Evolutionary conservation across 345 rosid genomes (phyloP).

Genomic region (Pelargonium nanum): DNA sequence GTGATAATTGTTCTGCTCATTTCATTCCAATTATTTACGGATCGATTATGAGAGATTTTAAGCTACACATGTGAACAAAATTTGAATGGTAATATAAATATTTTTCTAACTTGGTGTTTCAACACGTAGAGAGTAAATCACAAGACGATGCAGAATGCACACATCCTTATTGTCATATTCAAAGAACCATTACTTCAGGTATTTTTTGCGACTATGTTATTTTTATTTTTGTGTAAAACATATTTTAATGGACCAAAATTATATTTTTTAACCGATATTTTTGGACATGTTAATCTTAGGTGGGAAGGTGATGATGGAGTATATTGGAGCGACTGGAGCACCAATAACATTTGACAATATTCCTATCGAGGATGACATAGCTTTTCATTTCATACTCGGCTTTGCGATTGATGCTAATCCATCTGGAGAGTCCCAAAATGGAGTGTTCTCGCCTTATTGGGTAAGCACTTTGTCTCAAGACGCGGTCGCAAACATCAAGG

Average conservation of each 20-base stretch:
- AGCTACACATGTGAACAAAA: no score
- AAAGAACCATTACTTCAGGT: no score
- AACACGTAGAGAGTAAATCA: neutral
- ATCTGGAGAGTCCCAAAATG: slow-evolving; percentile 31
- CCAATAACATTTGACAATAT: slow-evolving; percentile 24
- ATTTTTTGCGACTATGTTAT: no score
- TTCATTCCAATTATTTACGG: no score
- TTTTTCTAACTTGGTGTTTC: no score
- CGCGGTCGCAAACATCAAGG: slow-evolving; percentile 22
- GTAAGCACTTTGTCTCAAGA: slow-evolving; percentile 22
- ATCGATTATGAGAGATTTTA: no score
- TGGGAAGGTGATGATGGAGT: slow-evolving; percentile 59
- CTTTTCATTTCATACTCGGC: slow-evolving; percentile 41
- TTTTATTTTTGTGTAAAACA: no score
- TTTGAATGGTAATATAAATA: no score
- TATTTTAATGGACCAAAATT: no score
- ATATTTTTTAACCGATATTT: neutral
- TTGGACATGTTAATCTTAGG: slow-evolving; percentile 10
- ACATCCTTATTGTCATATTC: no score
- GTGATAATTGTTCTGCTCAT: no score
- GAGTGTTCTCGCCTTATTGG: slow-evolving; percentile 38
- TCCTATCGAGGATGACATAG: slow-evolving; percentile 25
- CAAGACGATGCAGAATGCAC: neutral
- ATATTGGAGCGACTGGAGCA: slow-evolving; percentile 41
- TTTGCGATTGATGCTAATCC: slow-evolving; percentile 43